A percentile compares a stretch with the other conserved stretches of the same genome.
These are phyloP conservation scores for Fusarium haematococcum DNA, from an alignment of 2,329 filamentous ascomycete species.

Conservation along the genomic window DNA sequence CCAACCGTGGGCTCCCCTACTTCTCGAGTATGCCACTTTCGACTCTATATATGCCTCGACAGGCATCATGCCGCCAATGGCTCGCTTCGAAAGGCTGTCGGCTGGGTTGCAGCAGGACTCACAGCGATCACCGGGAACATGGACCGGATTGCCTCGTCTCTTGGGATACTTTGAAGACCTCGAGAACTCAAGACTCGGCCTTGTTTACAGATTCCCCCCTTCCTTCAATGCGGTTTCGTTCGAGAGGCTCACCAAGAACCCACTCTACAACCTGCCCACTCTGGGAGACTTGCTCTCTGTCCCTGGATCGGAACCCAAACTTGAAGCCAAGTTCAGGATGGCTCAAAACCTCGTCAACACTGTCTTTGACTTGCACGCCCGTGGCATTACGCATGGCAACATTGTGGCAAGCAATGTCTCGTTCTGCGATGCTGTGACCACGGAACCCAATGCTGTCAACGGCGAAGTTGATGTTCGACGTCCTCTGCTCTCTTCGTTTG, in stretches of 20 bases:
- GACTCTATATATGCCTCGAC: slow-evolving; percentile 72
- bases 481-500: slow-evolving; percentile 79
- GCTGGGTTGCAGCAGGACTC: slow-evolving; percentile 67
- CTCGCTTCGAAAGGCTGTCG: slow-evolving; percentile 73
- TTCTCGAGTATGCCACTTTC: slow-evolving; percentile 78
- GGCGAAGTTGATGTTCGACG: slow-evolving; percentile 72
- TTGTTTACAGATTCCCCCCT: slow-evolving; percentile 80
- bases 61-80: slow-evolving; percentile 73
- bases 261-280: slow-evolving; percentile 64
- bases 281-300: slow-evolving; percentile 65
- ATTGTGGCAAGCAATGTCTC: slow-evolving; percentile 75
- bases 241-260: slow-evolving; percentile 62
- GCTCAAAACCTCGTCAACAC: slow-evolving; percentile 79
- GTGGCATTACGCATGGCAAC: slow-evolving; percentile 77
- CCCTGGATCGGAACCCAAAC: slow-evolving; percentile 69
- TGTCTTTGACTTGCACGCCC: slow-evolving; percentile 78
- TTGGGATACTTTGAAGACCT: slow-evolving; percentile 82
- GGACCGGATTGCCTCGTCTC: slow-evolving; percentile 71
- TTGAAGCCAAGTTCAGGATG: slow-evolving; percentile 82
- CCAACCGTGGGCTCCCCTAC: slow-evolving; percentile 65
- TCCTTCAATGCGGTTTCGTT: slow-evolving; percentile 70
- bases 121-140: slow-evolving; percentile 64
- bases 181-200: slow-evolving; percentile 74
- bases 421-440: slow-evolving; percentile 66
- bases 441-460: slow-evolving; percentile 54